Conservation (phyloP, 2,329 filamentous ascomycete genomes). For the Talaromyces sp. region DNA sequence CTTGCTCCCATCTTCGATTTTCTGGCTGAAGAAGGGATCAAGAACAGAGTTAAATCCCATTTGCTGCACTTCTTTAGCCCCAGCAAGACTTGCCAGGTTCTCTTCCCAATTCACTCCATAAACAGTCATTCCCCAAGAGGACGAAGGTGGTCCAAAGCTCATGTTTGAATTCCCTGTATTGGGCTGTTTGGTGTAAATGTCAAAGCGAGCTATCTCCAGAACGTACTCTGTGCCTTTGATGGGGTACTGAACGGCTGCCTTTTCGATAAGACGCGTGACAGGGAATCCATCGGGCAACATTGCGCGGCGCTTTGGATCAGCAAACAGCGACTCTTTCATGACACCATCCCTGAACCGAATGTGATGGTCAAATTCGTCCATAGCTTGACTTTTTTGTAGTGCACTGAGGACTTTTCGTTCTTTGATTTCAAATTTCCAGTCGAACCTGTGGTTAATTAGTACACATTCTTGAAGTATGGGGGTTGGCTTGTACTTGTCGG, state of each 20-base stretch:
- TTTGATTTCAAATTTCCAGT: slow-evolving; percentile 38
- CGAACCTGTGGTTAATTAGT: slow-evolving; percentile 23
- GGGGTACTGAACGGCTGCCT: slow-evolving; percentile 32
- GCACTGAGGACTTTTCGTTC: slow-evolving; percentile 29
- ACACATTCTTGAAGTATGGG: neutral
- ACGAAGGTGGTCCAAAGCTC: slow-evolving; percentile 16
- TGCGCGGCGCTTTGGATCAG: slow-evolving; percentile 22
- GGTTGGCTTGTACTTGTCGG: slow-evolving; percentile 23
- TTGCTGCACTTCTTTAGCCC: slow-evolving; percentile 27
- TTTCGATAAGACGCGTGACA: slow-evolving; percentile 31
- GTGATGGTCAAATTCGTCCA: slow-evolving; percentile 24
- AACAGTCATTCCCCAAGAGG: slow-evolving; percentile 33
- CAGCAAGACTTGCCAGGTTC: slow-evolving; percentile 24
- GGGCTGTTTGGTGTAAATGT: slow-evolving; percentile 24
- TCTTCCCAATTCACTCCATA: slow-evolving; percentile 36
- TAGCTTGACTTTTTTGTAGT: slow-evolving; percentile 19
- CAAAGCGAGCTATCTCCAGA: slow-evolving; percentile 40
- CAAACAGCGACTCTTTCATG: slow-evolving; percentile 17
- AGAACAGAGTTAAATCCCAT: slow-evolving; percentile 22
- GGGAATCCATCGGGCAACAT: slow-evolving; percentile 21
- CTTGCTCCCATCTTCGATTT: slow-evolving; percentile 10
- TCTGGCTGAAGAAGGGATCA: slow-evolving; percentile 31
- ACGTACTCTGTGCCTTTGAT: slow-evolving; percentile 35
- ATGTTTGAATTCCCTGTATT: slow-evolving; percentile 10
- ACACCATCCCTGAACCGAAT: slow-evolving; percentile 20